Conservation (phyloP, 208 protist species). For the Kentomonas sorsogonicus region DNA sequence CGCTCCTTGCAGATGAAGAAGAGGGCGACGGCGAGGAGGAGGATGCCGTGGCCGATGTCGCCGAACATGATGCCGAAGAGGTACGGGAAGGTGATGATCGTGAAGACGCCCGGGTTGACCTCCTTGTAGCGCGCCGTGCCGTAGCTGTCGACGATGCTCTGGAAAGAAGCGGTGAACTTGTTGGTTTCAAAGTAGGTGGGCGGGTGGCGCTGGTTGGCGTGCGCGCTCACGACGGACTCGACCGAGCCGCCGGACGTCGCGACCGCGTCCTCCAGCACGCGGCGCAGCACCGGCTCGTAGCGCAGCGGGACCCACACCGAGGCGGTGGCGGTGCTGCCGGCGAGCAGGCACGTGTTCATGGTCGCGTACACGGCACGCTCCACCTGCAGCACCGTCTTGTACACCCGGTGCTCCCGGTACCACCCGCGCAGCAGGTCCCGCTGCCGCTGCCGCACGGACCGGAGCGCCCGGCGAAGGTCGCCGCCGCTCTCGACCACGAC, state of each 20-base stretch:
- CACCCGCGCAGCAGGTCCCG: conserved; percentile 30
- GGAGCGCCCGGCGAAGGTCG: conserved; percentile 20
- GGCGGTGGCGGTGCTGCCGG: conserved; percentile 83
- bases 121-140: conserved; percentile 93
- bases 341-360: conserved; percentile 94
- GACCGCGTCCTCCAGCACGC: conserved; percentile 43
- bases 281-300: conserved; percentile 43
- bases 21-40: conserved; percentile 81
- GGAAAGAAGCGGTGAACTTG: conserved; percentile 94
- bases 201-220: conserved; percentile 73
- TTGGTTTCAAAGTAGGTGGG: conserved; percentile 97
- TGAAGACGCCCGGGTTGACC: conserved; percentile 93
- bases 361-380: conserved; percentile 42
- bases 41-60: conserved; percentile 97
- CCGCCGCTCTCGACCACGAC: background rate
- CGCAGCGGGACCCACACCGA: conserved; percentile 86
- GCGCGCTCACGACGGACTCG: conserved; percentile 78
- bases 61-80: conserved; percentile 99
- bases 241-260: conserved; percentile 59
- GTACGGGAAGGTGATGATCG: conserved; percentile 99
- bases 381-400: conserved; percentile 39
- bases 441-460: conserved; percentile 28
- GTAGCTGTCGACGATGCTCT: conserved; percentile 98
- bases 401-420: conserved; percentile 36
- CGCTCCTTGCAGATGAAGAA: conserved; percentile 85